Base-by-base conservation (phyloP, 2,329 filamentous ascomycete species). In the Colletotrichum sp. region DNA sequence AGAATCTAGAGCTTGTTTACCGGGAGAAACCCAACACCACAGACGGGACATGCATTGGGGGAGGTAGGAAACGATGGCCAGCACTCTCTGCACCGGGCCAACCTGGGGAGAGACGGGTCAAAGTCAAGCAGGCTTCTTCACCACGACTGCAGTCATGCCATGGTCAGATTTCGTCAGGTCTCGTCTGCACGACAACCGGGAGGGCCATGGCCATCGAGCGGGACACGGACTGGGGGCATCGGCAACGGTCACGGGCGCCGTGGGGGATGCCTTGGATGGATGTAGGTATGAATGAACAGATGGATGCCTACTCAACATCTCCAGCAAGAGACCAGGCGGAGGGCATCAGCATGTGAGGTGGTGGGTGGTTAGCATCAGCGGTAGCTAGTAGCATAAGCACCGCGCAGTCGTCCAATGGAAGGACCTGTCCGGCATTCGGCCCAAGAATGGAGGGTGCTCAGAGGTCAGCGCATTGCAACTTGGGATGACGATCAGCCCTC, bases 1-100 rank as follows among this genome's bases (percentile, higher is more conserved):
- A 27, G 16, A 24, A 33, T 36, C 27, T 69, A 38, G 68, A 72
- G 62, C 55, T 71, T 74, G 63, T 74, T 66, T 74, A 62, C 43
- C 21, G 15, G 54, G 38, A 43, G 38, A 13, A 59, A 31, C 43
- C n/a, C n/a, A 51, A 51, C n/a, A 67, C 38, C 13, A 64, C 57
- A 9, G 36, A 67, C 65, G 33, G 51, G 31, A 66, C 27, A 62
- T 51, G 43, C 43, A 51, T 21, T 51, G 43, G 43, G 34, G 34
- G 55, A 67, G 63, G 43, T n/a, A 31, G 51, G 34, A 34, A 59
- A n/a, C n/a, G 27, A 33, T 59, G 57, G n/a, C 33, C 27, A 59
- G 57, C 27, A 59, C n/a, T 51, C 43, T 51, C 43, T 21, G 43
- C 43, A 51, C 43, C 55, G 15, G 36, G 29, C 18, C 21, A 47